Percentiles rank a stretch among this genome's conserved stretches.
These are phyloP conservation scores for Rhytidhysteron rufulum DNA, from an alignment of 2,329 filamentous ascomycete species.

Conservation along the genomic window DNA sequence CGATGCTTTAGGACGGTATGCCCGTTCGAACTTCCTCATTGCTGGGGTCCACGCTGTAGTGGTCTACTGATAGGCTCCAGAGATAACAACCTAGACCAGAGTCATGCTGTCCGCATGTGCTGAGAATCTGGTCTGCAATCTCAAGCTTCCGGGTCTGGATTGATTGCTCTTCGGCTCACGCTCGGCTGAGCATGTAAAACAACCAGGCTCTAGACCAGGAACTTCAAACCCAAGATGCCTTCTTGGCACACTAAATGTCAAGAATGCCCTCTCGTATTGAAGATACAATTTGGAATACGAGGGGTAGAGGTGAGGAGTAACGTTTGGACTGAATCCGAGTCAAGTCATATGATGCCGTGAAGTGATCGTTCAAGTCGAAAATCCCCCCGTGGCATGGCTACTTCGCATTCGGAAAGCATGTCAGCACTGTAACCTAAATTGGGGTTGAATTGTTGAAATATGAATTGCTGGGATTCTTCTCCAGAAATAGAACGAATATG, in stretches of 20 bases:
- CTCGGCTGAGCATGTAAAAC: slow-evolving; percentile 7
- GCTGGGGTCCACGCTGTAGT: too few species aligned
- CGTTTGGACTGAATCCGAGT: slow-evolving; percentile 2
- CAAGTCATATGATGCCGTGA: slow-evolving; percentile 12
- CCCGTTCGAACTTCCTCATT: too few species aligned
- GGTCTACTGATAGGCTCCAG: too few species aligned
- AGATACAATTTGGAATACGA: slow-evolving; percentile 13
- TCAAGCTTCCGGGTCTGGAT: slow-evolving; percentile 5
- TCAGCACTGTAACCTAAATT: slow-evolving; percentile 23
- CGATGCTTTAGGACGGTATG: too few species aligned
- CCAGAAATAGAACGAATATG: slow-evolving; percentile 28
- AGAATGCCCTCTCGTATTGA: not conserved
- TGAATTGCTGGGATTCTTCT: slow-evolving; percentile 21
- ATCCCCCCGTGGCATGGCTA: slow-evolving; percentile 12
- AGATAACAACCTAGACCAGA: not conserved
- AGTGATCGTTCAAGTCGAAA: slow-evolving; percentile 5
- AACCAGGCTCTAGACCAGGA: slow-evolving; percentile 9
- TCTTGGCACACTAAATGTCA: slow-evolving; percentile 1
- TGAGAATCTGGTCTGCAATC: slow-evolving; percentile 7
- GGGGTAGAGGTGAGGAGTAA: not conserved
- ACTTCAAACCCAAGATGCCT: slow-evolving; percentile 4
- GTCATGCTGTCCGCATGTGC: not conserved
- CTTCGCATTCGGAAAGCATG: slow-evolving; percentile 9
- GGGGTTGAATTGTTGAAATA: slow-evolving; percentile 26
- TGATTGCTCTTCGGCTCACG: not conserved